Conservation (phyloP, 768 basidiomycete species). For the Boletus speciosus region DNA sequence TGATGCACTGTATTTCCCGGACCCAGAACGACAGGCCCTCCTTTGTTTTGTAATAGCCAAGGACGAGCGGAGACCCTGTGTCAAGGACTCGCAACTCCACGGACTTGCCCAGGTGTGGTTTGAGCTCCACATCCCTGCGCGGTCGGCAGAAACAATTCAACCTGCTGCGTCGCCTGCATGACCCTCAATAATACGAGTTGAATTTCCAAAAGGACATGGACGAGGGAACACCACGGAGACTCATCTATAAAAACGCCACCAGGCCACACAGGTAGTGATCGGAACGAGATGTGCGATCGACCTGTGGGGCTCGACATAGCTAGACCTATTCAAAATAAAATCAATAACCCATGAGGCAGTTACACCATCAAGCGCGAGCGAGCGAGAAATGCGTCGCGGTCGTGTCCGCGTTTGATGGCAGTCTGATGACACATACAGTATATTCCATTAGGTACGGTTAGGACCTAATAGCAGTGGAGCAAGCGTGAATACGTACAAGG, state of each 20-base stretch:
- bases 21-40: neutral
- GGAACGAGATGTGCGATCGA: conserved; percentile 25
- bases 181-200: conserved; percentile 9
- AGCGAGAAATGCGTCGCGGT: conserved; percentile 4
- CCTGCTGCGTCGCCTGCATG: conserved; percentile 20
- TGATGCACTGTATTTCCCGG: conserved; percentile 13
- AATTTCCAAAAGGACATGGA: conserved; percentile 26
- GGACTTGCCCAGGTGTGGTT: conserved; percentile 14
- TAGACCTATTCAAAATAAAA: conserved; percentile 6
- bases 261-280: conserved; percentile 21
- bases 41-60: neutral
- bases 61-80: conserved; percentile 19
- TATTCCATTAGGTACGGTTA: conserved; percentile 6
- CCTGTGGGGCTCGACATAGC: conserved; percentile 7
- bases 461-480: conserved; percentile 19
- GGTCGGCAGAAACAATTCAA: conserved; percentile 8
- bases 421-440: conserved; percentile 12
- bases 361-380: conserved; percentile 14
- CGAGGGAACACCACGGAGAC: conserved; percentile 27
- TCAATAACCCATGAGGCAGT: conserved; percentile 18
- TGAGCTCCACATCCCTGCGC: conserved; percentile 17
- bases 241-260: conserved; percentile 15
- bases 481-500: conserved; percentile 27
- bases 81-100: conserved; percentile 15
- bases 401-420: conserved; percentile 11